These are phyloP conservation scores for Patellifolia procumbens DNA, from an alignment of 179 eudicot species.

Conservation along the genomic window DNA sequence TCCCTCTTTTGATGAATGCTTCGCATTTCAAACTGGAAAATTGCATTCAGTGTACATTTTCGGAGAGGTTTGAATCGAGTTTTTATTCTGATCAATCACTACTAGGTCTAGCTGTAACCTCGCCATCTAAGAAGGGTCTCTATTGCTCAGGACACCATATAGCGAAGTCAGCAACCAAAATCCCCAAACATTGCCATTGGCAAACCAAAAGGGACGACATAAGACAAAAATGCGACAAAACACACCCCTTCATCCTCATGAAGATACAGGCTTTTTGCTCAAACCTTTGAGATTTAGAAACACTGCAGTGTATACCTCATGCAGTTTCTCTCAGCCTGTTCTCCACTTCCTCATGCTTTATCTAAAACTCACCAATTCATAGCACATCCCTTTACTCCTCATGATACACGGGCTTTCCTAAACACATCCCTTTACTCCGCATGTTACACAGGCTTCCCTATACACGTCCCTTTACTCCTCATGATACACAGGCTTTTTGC, in stretches of 20 bases:
- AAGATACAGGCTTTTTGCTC: neutral
- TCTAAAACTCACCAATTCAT: neutral
- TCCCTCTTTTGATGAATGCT: neutral
- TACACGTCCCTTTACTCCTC: neutral
- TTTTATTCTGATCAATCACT: neutral
- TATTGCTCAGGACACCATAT: neutral
- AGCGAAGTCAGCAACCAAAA: neutral
- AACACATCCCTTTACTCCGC: too few species aligned
- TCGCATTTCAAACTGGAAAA: neutral
- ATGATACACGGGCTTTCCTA: too few species aligned
- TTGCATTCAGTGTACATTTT: neutral
- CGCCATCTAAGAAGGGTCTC: neutral
- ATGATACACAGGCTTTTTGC: neutral
- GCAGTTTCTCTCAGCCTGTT: neutral
- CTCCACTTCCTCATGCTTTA: neutral
- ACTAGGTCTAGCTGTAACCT: neutral
- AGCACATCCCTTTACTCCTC: too few species aligned
- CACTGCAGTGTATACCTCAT: neutral
- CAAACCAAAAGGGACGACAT: neutral
- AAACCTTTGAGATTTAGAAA: neutral
- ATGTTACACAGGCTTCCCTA: too few species aligned
- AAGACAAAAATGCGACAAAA: neutral
- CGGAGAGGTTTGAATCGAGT: neutral
- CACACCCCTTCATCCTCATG: neutral
- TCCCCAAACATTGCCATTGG: neutral